Evolutionary conservation across 805 yeast species (phyloP).

Genomic region (Yamadazyma endophytica): DNA sequence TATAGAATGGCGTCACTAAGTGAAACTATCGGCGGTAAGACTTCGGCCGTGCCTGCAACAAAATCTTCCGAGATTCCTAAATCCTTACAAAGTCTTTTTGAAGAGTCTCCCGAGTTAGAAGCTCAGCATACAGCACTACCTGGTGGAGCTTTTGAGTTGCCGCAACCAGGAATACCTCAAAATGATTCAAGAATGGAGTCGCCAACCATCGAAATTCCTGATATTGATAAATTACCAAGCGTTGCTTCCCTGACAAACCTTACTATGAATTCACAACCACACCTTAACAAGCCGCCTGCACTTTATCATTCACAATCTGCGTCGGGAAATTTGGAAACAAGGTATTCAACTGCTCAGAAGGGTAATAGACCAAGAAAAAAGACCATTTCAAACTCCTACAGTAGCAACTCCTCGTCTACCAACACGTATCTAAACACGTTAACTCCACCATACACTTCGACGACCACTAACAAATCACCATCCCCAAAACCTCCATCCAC

Average conservation of each 20-base stretch:
- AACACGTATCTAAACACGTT: conserved; percentile 12
- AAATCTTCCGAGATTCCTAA: conserved; percentile 72
- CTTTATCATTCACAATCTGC: conserved; percentile 42
- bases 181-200: conserved; percentile 40
- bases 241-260: background rate
- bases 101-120: conserved; percentile 32
- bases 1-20: too few relatives aligned
- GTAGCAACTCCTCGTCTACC: conserved; percentile 15
- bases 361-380: conserved; percentile 30
- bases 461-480: conserved; percentile 29
- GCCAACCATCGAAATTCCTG: conserved; percentile 69
- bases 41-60: too few relatives aligned
- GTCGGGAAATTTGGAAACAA: conserved; percentile 32
- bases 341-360: conserved; percentile 13
- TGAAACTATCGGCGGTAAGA: too few relatives aligned
- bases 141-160: conserved; percentile 7
- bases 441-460: conserved; percentile 39
- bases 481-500: conserved; percentile 29
- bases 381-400: conserved; percentile 34
- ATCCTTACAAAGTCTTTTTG: conserved; percentile 68
- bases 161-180: conserved; percentile 9
- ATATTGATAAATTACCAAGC: conserved; percentile 44
- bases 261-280: too few relatives aligned
- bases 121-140: conserved; percentile 7
- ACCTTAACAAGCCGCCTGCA: conserved; percentile 39